Evolutionary conservation across 768 basidiomycete species (phyloP).

Genomic region (Podaxis carcinomalis): DNA sequence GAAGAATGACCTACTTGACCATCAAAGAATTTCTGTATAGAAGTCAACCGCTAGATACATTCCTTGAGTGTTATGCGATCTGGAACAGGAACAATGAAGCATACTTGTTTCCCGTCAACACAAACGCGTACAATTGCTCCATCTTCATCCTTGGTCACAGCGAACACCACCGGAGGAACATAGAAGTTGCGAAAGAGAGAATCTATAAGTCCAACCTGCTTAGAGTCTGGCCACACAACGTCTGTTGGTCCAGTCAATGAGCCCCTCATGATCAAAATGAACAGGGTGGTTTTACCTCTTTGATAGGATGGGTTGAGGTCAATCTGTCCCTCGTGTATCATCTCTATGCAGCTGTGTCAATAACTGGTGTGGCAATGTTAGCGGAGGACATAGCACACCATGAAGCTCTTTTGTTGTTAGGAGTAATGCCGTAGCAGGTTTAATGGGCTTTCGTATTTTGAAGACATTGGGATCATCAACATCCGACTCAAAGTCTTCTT

Average conservation of each 20-base stretch:
- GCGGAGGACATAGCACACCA: conserved; percentile 26
- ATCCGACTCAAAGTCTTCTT: conserved; percentile 40
- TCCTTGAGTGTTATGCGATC: neutral
- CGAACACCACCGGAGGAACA: conserved; percentile 78
- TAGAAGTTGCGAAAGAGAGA: conserved; percentile 76
- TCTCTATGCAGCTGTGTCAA: conserved; percentile 29
- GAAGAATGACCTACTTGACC: conserved; percentile 52
- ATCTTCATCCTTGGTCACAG: conserved; percentile 48
- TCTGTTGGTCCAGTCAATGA: conserved; percentile 34
- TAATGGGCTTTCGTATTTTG: conserved; percentile 37
- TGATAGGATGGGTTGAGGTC: conserved; percentile 53
- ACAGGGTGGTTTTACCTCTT: conserved; percentile 8
- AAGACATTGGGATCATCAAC: conserved; percentile 37
- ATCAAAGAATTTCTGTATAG: conserved; percentile 72
- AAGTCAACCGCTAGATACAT: conserved; percentile 56
- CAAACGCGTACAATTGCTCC: conserved; percentile 56
- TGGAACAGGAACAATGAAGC: conserved; percentile 23
- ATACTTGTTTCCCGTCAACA: conserved; percentile 82
- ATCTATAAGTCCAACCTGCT: conserved; percentile 71
- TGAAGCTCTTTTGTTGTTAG: conserved; percentile 44
- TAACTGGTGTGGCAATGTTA: neutral
- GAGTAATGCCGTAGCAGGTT: conserved; percentile 34
- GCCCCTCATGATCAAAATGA: neutral
- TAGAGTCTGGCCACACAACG: conserved; percentile 70
- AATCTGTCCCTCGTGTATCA: conserved; percentile 66